Conservation (phyloP, 2,329 filamentous ascomycete species). For the Onygena corvina region DNA sequence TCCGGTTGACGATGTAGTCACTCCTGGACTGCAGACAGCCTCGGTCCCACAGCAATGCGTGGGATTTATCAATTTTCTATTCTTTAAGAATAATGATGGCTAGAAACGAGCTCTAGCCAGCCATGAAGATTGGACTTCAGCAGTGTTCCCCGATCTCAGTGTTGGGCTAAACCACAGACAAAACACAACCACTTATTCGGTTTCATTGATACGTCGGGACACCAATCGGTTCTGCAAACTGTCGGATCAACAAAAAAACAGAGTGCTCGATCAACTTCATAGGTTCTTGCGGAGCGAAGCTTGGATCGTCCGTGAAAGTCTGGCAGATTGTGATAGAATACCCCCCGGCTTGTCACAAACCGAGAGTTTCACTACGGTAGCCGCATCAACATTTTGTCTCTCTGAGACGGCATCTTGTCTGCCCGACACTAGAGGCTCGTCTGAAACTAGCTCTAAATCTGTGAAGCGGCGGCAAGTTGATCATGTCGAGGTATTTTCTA, state of each 20-base stretch:
- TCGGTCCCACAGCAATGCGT: slow-evolving; percentile 21
- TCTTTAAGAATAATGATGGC: slow-evolving; percentile 13
- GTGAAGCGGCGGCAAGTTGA: slow-evolving; percentile 4
- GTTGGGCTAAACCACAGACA: no score
- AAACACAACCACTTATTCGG: no score
- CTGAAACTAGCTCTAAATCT: background rate
- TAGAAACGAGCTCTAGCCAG: no score
- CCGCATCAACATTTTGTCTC: no score
- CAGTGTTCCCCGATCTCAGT: no score
- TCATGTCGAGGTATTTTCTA: slow-evolving; percentile 21
- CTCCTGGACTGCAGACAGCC: slow-evolving; percentile 11
- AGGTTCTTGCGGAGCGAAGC: background rate
- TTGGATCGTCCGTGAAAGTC: background rate
- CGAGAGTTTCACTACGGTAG: background rate
- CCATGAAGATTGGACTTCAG: no score
- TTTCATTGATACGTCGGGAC: slow-evolving; percentile 22
- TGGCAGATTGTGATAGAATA: background rate
- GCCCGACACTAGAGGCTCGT: background rate
- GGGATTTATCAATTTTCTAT: slow-evolving; percentile 22
- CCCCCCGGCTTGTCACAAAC: background rate
- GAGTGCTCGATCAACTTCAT: slow-evolving; percentile 6
- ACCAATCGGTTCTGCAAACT: slow-evolving; percentile 13
- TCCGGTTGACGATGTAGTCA: slow-evolving; percentile 19
- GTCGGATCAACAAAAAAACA: background rate
- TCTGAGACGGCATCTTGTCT: no score